Conservation (phyloP, 176 grass and related monocot genomes). For the Phoenix dactylifera region DNA sequence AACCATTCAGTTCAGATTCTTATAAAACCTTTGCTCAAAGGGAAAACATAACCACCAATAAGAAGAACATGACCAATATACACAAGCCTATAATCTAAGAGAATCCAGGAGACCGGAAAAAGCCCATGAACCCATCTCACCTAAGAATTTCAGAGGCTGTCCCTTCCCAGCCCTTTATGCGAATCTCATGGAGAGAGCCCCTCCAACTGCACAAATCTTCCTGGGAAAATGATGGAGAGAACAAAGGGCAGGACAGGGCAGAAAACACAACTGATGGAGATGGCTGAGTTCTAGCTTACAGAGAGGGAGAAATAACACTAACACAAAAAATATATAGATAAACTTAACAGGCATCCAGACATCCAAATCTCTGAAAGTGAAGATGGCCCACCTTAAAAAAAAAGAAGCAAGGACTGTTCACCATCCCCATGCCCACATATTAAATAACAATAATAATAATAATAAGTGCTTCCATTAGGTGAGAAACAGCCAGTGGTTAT, state of each 20-base stretch:
- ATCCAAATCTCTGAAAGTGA: background rate
- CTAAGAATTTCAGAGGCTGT: background rate
- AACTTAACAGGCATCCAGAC: slow-evolving; percentile 2
- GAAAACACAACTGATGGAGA: background rate
- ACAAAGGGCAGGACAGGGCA: background rate
- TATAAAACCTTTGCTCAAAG: too few species aligned
- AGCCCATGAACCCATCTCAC: background rate
- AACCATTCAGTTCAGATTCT: too few species aligned
- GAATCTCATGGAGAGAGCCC: background rate
- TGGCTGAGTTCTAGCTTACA: background rate
- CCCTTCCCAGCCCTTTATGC: too few species aligned
- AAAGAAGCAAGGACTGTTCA: background rate
- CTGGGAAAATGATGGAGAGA: background rate
- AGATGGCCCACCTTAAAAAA: background rate
- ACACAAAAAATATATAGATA: slow-evolving; percentile 1
- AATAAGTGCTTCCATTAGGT: too few species aligned
- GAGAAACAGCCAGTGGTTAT: too few species aligned
- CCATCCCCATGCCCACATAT: too few species aligned
- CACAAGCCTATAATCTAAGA: too few species aligned
- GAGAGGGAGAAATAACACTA: background rate
- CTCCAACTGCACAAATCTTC: background rate
- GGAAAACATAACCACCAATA: too few species aligned
- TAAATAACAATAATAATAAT: too few species aligned
- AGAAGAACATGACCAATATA: too few species aligned
- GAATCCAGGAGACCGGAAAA: too few species aligned